Percentiles rank a stretch among this genome's conserved stretches.
Conservation (phyloP, 2,329 filamentous ascomycete species). For the Cercospora sp. region DNA sequence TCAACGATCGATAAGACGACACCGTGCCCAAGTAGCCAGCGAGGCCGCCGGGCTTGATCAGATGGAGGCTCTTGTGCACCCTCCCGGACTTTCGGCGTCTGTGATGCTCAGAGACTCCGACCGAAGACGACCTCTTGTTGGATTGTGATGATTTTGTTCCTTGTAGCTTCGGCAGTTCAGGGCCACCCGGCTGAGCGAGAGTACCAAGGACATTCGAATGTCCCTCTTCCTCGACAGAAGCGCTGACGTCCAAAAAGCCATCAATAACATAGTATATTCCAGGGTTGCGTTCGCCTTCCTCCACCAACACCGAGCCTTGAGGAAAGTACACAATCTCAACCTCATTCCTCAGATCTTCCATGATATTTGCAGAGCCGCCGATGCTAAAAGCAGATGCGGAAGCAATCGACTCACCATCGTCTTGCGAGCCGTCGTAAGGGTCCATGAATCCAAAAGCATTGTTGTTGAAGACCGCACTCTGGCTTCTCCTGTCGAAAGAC, state of each 20-base stretch:
- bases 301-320: conserved; percentile 88
- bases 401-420: conserved; percentile 81
- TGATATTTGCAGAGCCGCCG: conserved; percentile 62
- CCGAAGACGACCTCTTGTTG: conserved; percentile 28
- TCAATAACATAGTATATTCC: conserved; percentile 97
- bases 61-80: conserved; percentile 68
- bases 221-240: conserved; percentile 65
- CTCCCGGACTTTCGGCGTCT: conserved; percentile 46
- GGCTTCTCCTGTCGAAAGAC: conserved; percentile 77
- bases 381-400: conserved; percentile 51
- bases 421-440: conserved; percentile 73
- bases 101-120: conserved; percentile 36
- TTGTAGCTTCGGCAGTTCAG: conserved; percentile 39
- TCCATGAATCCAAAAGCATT: conserved; percentile 61
- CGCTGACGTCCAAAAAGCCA: conserved; percentile 90
- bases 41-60: conserved; percentile 91
- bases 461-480: conserved; percentile 79
- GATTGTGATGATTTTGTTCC: conserved; percentile 23
- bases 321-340: conserved; percentile 98
- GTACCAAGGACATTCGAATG: conserved; percentile 49
- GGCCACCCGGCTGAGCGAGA: conserved; percentile 37
- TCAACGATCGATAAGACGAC: conserved; percentile 92
- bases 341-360: conserved; percentile 84
- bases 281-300: conserved; percentile 95
- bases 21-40: conserved; percentile 94